These are phyloP conservation scores for Phytophthora foliorum DNA, from an alignment of 352 stramenopile species.

Conservation along the genomic window DNA sequence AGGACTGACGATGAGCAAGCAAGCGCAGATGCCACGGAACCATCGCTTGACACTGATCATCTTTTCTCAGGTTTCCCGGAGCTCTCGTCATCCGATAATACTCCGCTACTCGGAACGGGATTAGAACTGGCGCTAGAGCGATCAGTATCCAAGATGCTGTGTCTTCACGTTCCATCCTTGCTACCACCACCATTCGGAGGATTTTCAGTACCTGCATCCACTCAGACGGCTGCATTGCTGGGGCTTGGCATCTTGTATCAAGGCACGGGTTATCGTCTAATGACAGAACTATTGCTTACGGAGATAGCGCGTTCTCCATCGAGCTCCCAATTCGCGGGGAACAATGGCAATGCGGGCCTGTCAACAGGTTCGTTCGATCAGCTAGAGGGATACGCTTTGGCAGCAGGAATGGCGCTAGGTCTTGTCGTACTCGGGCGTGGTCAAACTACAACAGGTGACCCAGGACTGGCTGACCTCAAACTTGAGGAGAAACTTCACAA, in stretches of 20 bases:
- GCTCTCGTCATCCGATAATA: slow-evolving; percentile 39
- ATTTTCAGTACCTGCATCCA: slow-evolving; percentile 96
- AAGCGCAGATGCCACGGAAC: slow-evolving; percentile 25
- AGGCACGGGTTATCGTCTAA: slow-evolving; percentile 95
- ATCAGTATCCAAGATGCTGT: slow-evolving; percentile 98
- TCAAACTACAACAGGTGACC: slow-evolving; percentile 68
- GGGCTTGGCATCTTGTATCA: slow-evolving; percentile 97
- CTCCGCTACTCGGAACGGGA: slow-evolving; percentile 48
- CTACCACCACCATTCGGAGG: slow-evolving; percentile 95
- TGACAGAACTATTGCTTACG: slow-evolving; percentile 97
- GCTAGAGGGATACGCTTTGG: slow-evolving; percentile 95
- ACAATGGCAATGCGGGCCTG: slow-evolving; percentile 47
- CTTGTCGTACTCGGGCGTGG: slow-evolving; percentile 95
- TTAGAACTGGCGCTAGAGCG: slow-evolving; percentile 81
- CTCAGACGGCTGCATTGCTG: slow-evolving; percentile 96
- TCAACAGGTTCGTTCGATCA: slow-evolving; percentile 84
- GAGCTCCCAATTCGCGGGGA: slow-evolving; percentile 72
- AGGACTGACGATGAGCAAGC: slow-evolving; percentile 3
- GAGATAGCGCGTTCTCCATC: slow-evolving; percentile 95
- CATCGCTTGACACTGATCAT: slow-evolving; percentile 23
- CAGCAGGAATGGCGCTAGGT: slow-evolving; percentile 94
- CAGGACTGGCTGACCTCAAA: slow-evolving; percentile 95
- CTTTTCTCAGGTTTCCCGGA: slow-evolving; percentile 40
- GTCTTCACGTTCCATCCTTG: slow-evolving; percentile 97
- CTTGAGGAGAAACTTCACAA: slow-evolving; percentile 97